Base-by-base conservation (phyloP, 1,284 basidiomycete genomes). In the Anthracocystis panici-leucophaei region DNA sequence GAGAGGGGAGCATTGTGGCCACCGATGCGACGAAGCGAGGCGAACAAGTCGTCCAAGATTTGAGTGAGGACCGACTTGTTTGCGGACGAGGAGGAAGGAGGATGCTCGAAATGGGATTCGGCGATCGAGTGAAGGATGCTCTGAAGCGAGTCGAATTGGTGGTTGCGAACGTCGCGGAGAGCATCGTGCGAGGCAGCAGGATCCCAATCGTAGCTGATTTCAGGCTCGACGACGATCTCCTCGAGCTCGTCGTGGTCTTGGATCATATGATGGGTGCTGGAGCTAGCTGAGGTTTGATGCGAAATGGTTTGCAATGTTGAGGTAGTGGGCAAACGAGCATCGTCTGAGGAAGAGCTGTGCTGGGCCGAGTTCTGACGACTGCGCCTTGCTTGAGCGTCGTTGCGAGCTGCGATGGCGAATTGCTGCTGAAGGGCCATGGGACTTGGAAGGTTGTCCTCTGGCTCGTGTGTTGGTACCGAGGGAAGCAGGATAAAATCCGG, bases 401-500 rank as follows among this genome's bases (percentile, higher is more conserved):
- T 55, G 38, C 50, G 64, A 10, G 65, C 70, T 25, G 65, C 71
- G 9, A 61, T 20, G 21, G 66, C 66, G 20, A 65, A 75, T 18
- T 69, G 72, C 0, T 69, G 72, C 33, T 75, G 72, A 40, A 69
- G 35, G 4, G 58, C 58, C 40, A 51, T 45, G 5, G 72, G 72
- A 31, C 58, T 64, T 4, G 73, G 73, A 12, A 75, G 55, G 21
- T 75, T 71, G 58, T 75, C 75, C 40, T 75, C 71, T 3, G 75
- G 75, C 38, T 78, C 75, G 63, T 78, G 75, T 6, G 75, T 78
- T 10, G 75, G 75, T 10, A 75, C 64, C 21, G 75, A 75, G 27
- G 75, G 75, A 14, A 78, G 49, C 18, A 75, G 49, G 41, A 78
- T 75, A 16, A 69, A 66, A 40, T 76, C 69, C 1, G 56, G 38